Conservation (phyloP, 441 rosid genomes). For the Manihot esculenta region DNA sequence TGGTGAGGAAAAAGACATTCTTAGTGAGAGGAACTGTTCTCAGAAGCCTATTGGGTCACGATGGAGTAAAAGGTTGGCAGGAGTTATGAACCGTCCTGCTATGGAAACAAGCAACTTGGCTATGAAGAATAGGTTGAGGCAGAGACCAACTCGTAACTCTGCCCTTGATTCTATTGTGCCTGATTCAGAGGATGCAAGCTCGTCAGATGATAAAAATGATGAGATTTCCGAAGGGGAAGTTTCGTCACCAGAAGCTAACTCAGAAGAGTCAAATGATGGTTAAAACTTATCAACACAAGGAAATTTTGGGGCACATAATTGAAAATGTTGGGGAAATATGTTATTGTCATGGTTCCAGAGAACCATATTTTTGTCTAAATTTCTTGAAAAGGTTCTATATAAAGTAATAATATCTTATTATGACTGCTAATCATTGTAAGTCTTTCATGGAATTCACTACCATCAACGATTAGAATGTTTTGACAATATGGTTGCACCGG, state of each 20-base stretch:
- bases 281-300: conserved; percentile 6
- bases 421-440: too few relatives aligned
- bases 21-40: conserved; percentile 18
- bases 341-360: background rate
- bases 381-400: too few relatives aligned
- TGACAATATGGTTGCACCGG: too few relatives aligned
- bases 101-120: conserved; percentile 34
- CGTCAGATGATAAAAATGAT: conserved; percentile 7
- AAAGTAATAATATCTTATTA: too few relatives aligned
- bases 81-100: conserved; percentile 26
- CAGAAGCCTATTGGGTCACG: conserved; percentile 27
- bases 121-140: conserved; percentile 51
- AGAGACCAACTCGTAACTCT: conserved; percentile 54
- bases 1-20: conserved; percentile 22
- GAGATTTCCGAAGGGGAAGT: conserved; percentile 20
- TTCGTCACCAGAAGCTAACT: conserved; percentile 17
- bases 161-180: conserved; percentile 41
- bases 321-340: conserved; percentile 5
- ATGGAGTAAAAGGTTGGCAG: conserved; percentile 43
- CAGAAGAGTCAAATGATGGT: conserved; percentile 24
- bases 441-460: too few relatives aligned
- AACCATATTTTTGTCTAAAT: background rate
- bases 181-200: conserved; percentile 47
- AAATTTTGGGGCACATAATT: conserved; percentile 18
- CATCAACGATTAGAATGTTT: too few relatives aligned